Evolutionary conservation across 805 yeast species (phyloP), one percentile per base, ranked within the genome.

Genomic region (Pichia exigua): DNA sequence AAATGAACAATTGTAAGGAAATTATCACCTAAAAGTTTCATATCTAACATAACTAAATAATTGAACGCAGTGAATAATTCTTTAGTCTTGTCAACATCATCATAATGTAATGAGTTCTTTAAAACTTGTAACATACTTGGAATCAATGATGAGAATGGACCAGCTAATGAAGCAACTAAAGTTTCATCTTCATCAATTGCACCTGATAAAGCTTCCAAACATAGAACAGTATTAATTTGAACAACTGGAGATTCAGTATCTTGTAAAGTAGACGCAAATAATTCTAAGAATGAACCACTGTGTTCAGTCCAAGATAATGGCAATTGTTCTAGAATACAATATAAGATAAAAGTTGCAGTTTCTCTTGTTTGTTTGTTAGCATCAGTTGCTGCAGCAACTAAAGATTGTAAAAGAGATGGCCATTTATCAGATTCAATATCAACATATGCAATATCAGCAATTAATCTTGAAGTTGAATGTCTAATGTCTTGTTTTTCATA

Each of bases 381-480:
- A 50, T 79, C 79, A 51, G 79, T 76, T 46, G 89, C 85, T 44
- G 87, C 86, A 51, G 75, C 71, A 51, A 86, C 82, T 62, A 94
- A 75, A 49, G 79, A 73, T 35, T 87, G 85, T 55, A 92, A 76
- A 58, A 94, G 76, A 42, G 81, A 83, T 6, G 83, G 78, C 98
- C 98, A 94, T 55, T 74, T 68, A 40, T 77, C 76, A 12, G 57
- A 55, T 49, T 81, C 82, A 56, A 90, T 73, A 66, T 92, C 98
- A 50, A 74, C 68, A 59, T 82, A 81, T 41, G 88, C 95, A 65
- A 94, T 87, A 44, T 90, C 83, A 28, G 97, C 83, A 60, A 94
- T 82, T 53, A 91, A 87, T 68, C 97, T 82, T 24, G 98, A 91
- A 50, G 85, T 77, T 21, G 95, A 82, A 71, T 94, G 98, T 69